Evolutionary conservation across 768 basidiomycete genomes (phyloP), one percentile per base, ranked within the genome.

Genomic region (Lactarius akahatsu): DNA sequence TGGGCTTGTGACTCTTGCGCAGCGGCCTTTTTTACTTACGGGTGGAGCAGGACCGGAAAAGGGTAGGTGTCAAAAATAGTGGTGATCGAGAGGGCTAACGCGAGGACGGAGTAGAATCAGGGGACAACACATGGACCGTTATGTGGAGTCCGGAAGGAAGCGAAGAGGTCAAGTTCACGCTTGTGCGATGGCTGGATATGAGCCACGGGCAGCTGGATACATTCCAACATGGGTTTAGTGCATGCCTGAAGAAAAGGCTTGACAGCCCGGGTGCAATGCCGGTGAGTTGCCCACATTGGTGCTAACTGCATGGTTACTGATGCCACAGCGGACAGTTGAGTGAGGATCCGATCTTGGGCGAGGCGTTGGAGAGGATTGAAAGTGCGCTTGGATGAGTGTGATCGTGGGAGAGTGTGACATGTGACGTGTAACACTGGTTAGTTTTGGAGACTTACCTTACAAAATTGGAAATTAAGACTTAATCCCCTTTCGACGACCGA

Each of bases 101-200:
- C 38, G 50, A 41, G 38, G 59, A 65, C 34, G 41, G 59, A 47
- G 36, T 20, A 30, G 30, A 30, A 34, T 54, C 57, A 59, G 66
- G 3, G 61, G 50, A 56, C 52, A 41, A 47, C 41, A 40, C 34
- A 30, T 63, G 66, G 66, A 43, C 47, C 41, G 11, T 67, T 32
- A 67, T 62, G 32, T 63, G 66, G 66, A 63, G 32, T 16, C 32
- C 66, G 10, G 66, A 59, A 45, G 57, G 8, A 13, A 61, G 66
- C 32, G 66, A 67, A 8, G 50, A 45, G 11, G 62, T 63, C 50
- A 59, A 52, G 20, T 67, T 58, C 32, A 36, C 26, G 8, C 61
- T 54, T 30, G 57, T 58, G 23, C 50, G 9, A 20, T 67, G 57
- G 57, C 11, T 45, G 23, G 61, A 67, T 18, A 67, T 59, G 66